These are phyloP conservation scores for Trametes coccinea DNA, from an alignment of 768 basidiomycete genomes.

Conservation along the genomic window DNA sequence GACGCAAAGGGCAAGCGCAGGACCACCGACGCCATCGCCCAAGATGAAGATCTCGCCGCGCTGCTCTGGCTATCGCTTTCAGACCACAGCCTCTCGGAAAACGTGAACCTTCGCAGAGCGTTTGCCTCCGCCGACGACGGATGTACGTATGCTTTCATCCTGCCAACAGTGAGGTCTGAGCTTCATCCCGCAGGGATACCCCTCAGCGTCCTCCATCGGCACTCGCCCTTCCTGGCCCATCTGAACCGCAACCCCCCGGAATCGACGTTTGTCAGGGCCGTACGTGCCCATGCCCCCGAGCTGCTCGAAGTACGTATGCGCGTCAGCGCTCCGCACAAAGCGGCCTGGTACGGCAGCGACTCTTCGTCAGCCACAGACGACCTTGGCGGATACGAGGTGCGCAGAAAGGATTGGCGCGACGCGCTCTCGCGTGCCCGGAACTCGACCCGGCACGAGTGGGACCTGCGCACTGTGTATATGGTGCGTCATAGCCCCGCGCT, in stretches of 20 bases:
- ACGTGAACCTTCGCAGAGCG: constrained; percentile 47
- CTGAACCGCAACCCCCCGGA: constrained; percentile 41
- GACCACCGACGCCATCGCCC: constrained; percentile 22
- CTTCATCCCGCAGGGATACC: constrained; percentile 50
- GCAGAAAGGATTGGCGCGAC: constrained; percentile 49
- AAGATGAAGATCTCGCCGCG: constrained; percentile 47
- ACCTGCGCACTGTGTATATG: constrained; percentile 63
- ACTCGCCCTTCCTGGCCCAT: constrained; percentile 36
- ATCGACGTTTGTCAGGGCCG: constrained; percentile 52
- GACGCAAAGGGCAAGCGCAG: constrained; percentile 32
- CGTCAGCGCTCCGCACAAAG: constrained; percentile 44
- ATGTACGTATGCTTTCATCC: constrained; percentile 44
- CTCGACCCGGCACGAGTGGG: constrained; percentile 55
- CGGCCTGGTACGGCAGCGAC: constrained; percentile 38
- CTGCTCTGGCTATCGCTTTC: constrained; percentile 65
- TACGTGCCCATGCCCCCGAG: constrained; percentile 51
- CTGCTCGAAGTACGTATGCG: constrained; percentile 63
- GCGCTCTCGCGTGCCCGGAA: constrained; percentile 26
- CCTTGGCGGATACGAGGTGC: constrained; percentile 64
- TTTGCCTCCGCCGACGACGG: constrained; percentile 48
- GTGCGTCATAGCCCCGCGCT: constrained; percentile 41
- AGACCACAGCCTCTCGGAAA: constrained; percentile 66
- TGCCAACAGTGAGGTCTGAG: constrained; percentile 16
- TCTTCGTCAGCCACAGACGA: constrained; percentile 30
- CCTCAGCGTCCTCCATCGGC: constrained; percentile 50